Percentiles rank a stretch among this genome's conserved stretches.
These are phyloP conservation scores for Collybia mongolica DNA, from an alignment of 768 basidiomycete species.

Conservation along the genomic window DNA sequence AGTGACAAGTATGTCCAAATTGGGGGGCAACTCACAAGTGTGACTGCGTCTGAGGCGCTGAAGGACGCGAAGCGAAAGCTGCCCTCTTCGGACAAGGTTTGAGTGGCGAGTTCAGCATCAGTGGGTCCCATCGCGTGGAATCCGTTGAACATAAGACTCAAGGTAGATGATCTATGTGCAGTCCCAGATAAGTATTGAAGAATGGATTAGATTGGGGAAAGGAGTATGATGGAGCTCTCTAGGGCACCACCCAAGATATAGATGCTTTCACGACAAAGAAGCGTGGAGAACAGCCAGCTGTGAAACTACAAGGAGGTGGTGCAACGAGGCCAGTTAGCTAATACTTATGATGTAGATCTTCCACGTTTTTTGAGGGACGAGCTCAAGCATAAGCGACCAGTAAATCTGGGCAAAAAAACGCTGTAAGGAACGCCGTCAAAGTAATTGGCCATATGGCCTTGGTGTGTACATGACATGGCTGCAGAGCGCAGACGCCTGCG, in stretches of 20 bases:
- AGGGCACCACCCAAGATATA: slow-evolving; percentile 4
- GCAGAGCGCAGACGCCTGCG: no score
- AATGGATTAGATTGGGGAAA: neutral
- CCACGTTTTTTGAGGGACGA: slow-evolving; percentile 14
- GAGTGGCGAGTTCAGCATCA: slow-evolving; percentile 72
- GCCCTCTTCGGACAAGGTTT: slow-evolving; percentile 69
- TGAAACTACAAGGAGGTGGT: slow-evolving; percentile 2
- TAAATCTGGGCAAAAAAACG: slow-evolving; percentile 1
- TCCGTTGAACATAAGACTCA: slow-evolving; percentile 55
- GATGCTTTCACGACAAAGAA: slow-evolving; percentile 10
- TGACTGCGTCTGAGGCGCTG: slow-evolving; percentile 76
- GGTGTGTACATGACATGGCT: no score
- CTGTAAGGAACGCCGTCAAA: neutral
- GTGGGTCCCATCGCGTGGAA: slow-evolving; percentile 62
- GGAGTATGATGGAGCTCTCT: neutral
- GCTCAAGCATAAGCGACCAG: slow-evolving; percentile 8
- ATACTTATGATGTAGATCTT: slow-evolving; percentile 13
- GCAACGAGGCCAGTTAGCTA: slow-evolving; percentile 23
- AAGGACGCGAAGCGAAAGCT: slow-evolving; percentile 72
- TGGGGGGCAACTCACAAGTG: slow-evolving; percentile 43
- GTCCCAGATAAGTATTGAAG: slow-evolving; percentile 1
- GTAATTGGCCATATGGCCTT: no score
- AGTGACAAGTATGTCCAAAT: slow-evolving; percentile 1
- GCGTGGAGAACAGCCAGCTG: slow-evolving; percentile 9
- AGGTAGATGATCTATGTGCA: slow-evolving; percentile 4